These are phyloP conservation scores for Candida lessepsii DNA, from an alignment of 805 yeast species.

Conservation along the genomic window DNA sequence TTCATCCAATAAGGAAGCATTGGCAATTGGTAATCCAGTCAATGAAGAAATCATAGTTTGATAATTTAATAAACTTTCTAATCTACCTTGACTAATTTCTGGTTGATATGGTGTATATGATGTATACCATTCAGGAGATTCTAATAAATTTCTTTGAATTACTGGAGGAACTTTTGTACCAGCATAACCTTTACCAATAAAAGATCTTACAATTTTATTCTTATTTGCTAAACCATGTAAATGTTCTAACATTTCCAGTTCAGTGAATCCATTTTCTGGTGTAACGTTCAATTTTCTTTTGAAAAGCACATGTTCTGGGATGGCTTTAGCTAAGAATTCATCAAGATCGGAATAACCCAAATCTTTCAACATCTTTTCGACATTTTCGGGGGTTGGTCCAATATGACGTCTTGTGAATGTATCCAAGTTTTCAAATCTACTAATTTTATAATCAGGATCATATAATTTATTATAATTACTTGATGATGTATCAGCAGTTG, in stretches of 20 bases:
- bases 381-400: slow-evolving; percentile 72
- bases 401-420: slow-evolving; percentile 88
- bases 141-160: slow-evolving; percentile 86
- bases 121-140: slow-evolving; percentile 97
- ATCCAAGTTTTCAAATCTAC: slow-evolving; percentile 50
- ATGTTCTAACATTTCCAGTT: slow-evolving; percentile 72
- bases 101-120: slow-evolving; percentile 99
- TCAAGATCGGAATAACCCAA: slow-evolving; percentile 68
- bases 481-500: slow-evolving; percentile 56
- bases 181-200: slow-evolving; percentile 92
- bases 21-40: slow-evolving; percentile 93
- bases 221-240: slow-evolving; percentile 67
- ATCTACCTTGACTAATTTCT: slow-evolving; percentile 94
- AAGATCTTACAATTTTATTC: slow-evolving; percentile 70
- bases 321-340: slow-evolving; percentile 66
- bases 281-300: slow-evolving; percentile 64
- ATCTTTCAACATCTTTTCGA: slow-evolving; percentile 59
- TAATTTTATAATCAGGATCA: slow-evolving; percentile 33
- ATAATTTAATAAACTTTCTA: slow-evolving; percentile 84
- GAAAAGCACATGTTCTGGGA: slow-evolving; percentile 73
- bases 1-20: slow-evolving; percentile 92
- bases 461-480: slow-evolving; percentile 48
- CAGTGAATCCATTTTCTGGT: slow-evolving; percentile 77
- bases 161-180: slow-evolving; percentile 90
- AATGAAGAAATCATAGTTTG: slow-evolving; percentile 90